Evolutionary conservation across 2,329 filamentous ascomycete genomes (phyloP), one percentile per base, ranked within the genome.

Genomic region (Periconia digitata): DNA sequence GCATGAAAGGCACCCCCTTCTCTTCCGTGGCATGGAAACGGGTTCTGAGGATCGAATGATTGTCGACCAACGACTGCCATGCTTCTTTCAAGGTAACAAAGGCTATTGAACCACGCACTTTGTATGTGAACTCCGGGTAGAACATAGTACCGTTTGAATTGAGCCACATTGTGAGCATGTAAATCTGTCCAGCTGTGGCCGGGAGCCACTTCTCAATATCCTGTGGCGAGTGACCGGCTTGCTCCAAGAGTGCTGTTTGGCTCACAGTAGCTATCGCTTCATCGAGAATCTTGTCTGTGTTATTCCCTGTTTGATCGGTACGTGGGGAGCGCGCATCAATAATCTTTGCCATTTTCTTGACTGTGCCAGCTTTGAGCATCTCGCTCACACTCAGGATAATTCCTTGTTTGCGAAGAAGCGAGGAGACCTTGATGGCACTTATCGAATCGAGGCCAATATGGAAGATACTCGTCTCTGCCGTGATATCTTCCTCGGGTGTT

Each of bases 381-480:
- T 89, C 82, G 36, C 87, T 85, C 3, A 92, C 87, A 27, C 79
- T 79, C 1, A 95, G 68, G 12, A 73, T 70, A 7, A 96, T 70
- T 0, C 78, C 81, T 36, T 78, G 72, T 56, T 82, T 87, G 36
- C 83, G 84, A 3, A 96, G 74, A 7, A 91, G 75, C 0, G 86
- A 81, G 8, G 85, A 84, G 3, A 91, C 84, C 62, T 94, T 95
- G 73, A 96, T 94, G 1, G 90, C 87, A 54, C 86, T 92, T 67
- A 96, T 95, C 0, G 92, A 96, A 66, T 96, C 92, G 1, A 96
- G 81, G 0, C 92, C 92, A 1, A 96, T 78, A 54, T 94, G 85
- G 68, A 94, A 95, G 12, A 96, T 81, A 0, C 81, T 89, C 43
- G 85, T 81, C 1, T 77, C 74, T 46, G 77, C 78, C 2, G 73